Evolutionary conservation across 179 eudicot species (phyloP).

Genomic region (Silene noctiflora): DNA sequence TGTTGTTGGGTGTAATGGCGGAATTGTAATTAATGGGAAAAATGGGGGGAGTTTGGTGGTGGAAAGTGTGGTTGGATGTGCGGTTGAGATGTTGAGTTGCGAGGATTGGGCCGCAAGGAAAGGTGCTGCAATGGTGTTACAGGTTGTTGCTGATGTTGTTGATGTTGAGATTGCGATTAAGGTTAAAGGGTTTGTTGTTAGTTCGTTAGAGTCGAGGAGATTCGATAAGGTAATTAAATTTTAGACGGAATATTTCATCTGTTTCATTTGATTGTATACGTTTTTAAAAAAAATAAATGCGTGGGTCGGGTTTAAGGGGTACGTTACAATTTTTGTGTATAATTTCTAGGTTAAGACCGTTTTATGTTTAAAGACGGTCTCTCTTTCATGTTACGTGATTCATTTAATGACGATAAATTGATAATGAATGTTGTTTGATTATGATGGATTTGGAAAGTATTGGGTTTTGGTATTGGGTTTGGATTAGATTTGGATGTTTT

Average conservation of each 20-base stretch:
- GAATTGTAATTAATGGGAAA: slow-evolving; percentile 25
- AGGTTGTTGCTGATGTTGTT: slow-evolving; percentile 42
- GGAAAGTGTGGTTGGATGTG: slow-evolving; percentile 32
- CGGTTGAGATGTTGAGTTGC: slow-evolving; percentile 50
- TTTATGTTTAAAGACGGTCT: too few species aligned
- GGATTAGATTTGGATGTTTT: too few species aligned
- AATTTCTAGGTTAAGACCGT: too few species aligned
- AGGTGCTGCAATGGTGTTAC: slow-evolving; percentile 66
- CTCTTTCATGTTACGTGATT: too few species aligned
- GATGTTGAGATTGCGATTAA: slow-evolving; percentile 32
- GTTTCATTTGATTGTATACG: not conserved
- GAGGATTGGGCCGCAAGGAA: slow-evolving; percentile 88
- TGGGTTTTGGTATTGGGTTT: too few species aligned
- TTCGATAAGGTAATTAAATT: slow-evolving; percentile 61
- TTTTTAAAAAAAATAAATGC: too few species aligned
- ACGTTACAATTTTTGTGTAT: too few species aligned
- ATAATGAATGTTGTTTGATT: too few species aligned
- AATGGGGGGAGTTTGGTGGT: slow-evolving; percentile 27
- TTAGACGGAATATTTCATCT: not conserved
- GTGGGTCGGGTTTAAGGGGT: too few species aligned
- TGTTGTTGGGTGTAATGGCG: slow-evolving; percentile 29
- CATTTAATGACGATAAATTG: too few species aligned
- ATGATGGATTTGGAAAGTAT: too few species aligned
- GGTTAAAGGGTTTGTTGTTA: slow-evolving; percentile 44
- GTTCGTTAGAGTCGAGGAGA: slow-evolving; percentile 49